Base-by-base conservation (phyloP, 768 basidiomycete genomes). In the Asterophora parasitica region DNA sequence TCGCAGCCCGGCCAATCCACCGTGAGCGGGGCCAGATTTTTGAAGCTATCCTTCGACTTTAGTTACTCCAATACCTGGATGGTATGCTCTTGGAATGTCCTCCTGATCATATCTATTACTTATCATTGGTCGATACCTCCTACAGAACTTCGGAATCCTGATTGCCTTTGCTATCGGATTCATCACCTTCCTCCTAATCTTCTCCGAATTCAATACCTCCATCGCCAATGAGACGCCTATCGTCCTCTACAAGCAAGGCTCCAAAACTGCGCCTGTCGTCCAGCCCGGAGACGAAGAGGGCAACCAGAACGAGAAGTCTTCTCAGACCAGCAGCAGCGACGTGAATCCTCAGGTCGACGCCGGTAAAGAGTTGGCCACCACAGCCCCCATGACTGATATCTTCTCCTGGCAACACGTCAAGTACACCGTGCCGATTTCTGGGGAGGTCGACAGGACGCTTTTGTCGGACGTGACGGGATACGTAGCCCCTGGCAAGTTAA, bases 381-480 rank as follows among this genome's bases (percentile, higher is more conserved):
- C 54, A n/a, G 49, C 41, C 45, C 17, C 11, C 12, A 62, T 57
- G 68, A 65, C 64, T 7, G 71, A 79, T 54, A 71, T 81, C 7
- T 88, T 90, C 65, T 85, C 88, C 3, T 90, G 85, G 83, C 71
- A 79, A 44, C 64, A 76, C 38, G 52, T 85, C 35, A 65, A 74
- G 48, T 88, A 88, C 57, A 75, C 74, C 32, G 79, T 88, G 0
- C 72, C 73, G 0, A 65, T 81, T 7, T 48, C 63, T 20, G 65
- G 64, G 10, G 77, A 61, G 48, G 76, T 73, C 7, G 59, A 65
- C 11, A 67, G 76, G 36, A 67, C 61, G 33, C 70, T 92, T 2
- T 67, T 92, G 48, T 77, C 89, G 50, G 76, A 88, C 39, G 74
- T 93, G 4, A 85, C 81, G 19, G 90, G 90, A 0, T 92, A 77